Conservation (phyloP, 768 basidiomycete species). For the Auricularia auricula-judae region DNA sequence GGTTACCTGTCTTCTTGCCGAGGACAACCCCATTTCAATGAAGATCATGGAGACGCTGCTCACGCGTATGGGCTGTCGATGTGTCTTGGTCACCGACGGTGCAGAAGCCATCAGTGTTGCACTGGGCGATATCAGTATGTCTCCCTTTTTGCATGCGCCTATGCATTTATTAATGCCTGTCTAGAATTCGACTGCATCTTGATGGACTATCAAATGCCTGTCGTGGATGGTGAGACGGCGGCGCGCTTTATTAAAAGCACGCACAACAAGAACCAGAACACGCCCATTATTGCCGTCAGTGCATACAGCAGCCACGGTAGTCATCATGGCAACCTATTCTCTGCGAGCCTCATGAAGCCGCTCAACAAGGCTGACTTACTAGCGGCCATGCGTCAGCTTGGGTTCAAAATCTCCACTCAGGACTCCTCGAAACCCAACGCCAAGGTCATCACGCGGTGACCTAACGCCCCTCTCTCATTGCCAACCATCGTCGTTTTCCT, state of each 20-base stretch:
- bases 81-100: constrained; percentile 91
- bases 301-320: constrained; percentile 70
- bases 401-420: constrained; percentile 73
- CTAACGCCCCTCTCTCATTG: constrained; percentile 27
- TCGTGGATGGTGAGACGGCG: constrained; percentile 93
- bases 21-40: constrained; percentile 95
- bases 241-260: constrained; percentile 96
- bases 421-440: constrained; percentile 2
- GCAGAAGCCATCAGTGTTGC: constrained; percentile 95
- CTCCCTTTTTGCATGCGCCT: constrained; percentile 12
- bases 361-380: constrained; percentile 80
- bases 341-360: constrained; percentile 79
- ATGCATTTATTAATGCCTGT: constrained; percentile 12
- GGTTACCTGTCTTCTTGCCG: constrained; percentile 90
- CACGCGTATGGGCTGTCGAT: constrained; percentile 87
- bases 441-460: background rate
- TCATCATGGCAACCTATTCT: constrained; percentile 56
- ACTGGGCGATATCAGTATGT: constrained; percentile 92
- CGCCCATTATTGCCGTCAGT: constrained; percentile 87
- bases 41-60: constrained; percentile 95
- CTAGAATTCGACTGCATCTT: constrained; percentile 92
- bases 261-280: constrained; percentile 86
- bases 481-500: constrained; percentile 8
- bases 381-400: constrained; percentile 69
- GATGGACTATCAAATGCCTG: constrained; percentile 94